Percentiles rank a stretch among this genome's conserved stretches.
phyloP scores from a whole-genome alignment of 441 rosid species.

The Euphorbia celastroides region DNA sequence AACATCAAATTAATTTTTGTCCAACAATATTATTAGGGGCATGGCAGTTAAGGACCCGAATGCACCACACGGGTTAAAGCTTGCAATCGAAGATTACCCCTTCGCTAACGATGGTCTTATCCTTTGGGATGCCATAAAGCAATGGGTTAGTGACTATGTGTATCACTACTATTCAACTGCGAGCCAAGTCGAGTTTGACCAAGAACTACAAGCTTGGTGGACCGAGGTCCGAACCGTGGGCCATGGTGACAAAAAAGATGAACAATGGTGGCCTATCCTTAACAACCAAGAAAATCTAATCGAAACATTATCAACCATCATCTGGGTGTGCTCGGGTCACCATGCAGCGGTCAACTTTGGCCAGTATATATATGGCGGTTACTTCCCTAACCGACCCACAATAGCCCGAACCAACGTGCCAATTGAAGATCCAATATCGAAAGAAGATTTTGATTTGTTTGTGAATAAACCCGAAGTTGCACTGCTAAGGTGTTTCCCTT shows the following conservation, averaged over 20 bases:
- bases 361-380: constrained; percentile 55
- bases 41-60: constrained; percentile 50
- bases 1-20: background rate
- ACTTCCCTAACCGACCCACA: constrained; percentile 67
- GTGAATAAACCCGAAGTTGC: constrained; percentile 32
- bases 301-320: constrained; percentile 39
- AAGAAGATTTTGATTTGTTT: constrained; percentile 33
- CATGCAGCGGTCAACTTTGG: constrained; percentile 67
- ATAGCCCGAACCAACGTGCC: constrained; percentile 53
- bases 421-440: constrained; percentile 30
- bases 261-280: constrained; percentile 34
- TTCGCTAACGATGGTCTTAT: constrained; percentile 56
- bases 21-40: constrained; percentile 32
- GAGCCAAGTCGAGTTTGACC: constrained; percentile 24
- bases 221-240: constrained; percentile 28
- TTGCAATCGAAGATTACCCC: constrained; percentile 54
- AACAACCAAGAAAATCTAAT: constrained; percentile 32
- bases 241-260: constrained; percentile 33
- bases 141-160: constrained; percentile 53
- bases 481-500: constrained; percentile 44
- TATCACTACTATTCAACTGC: constrained; percentile 40
- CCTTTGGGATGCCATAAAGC: constrained; percentile 47
- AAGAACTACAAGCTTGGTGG: constrained; percentile 36
- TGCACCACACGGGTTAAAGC: constrained; percentile 43
- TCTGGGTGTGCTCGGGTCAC: constrained; percentile 57